These are phyloP conservation scores for Pseudogymnoascus sp. DNA, from an alignment of 2,329 filamentous ascomycete species.

Conservation along the genomic window DNA sequence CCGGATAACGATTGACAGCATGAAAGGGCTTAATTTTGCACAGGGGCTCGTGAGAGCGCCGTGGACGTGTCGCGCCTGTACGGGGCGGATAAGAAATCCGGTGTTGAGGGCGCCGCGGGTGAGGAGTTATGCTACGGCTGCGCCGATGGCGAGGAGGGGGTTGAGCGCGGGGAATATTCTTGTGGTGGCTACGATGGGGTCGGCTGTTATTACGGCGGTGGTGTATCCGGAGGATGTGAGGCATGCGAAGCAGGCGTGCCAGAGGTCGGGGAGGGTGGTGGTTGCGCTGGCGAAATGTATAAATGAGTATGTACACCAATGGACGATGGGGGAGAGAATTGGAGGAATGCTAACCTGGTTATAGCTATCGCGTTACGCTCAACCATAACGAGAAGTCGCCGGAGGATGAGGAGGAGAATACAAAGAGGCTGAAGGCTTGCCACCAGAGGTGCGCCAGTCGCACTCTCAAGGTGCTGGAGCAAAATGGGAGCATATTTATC, in stretches of 20 bases:
- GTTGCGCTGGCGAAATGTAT: constrained; percentile 71
- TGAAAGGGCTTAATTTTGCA: background rate
- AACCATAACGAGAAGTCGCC: constrained; percentile 53
- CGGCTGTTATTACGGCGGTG: constrained; percentile 25
- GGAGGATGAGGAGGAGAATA: constrained; percentile 55
- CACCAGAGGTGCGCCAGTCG: constrained; percentile 88
- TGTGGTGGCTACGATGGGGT: constrained; percentile 16
- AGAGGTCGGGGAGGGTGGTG: constrained; percentile 72
- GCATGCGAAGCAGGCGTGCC: constrained; percentile 64
- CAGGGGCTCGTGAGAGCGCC: background rate
- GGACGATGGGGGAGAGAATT: background rate
- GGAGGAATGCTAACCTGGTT: background rate
- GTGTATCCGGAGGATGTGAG: constrained; percentile 63
- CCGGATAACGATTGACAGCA: background rate
- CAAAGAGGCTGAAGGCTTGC: constrained; percentile 67
- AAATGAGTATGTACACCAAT: constrained; percentile 59
- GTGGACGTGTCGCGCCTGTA: background rate
- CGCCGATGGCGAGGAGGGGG: background rate
- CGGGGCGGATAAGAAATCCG: background rate
- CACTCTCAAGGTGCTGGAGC: constrained; percentile 79
- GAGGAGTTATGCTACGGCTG: constrained; percentile 4
- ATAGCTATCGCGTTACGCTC: constrained; percentile 78
- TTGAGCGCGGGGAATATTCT: constrained; percentile 16
- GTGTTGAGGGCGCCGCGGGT: background rate
- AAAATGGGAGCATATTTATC: constrained; percentile 97